These are phyloP conservation scores for Taphrina flavorubra DNA, from an alignment of 1,139 yeast species.

Conservation along the genomic window DNA sequence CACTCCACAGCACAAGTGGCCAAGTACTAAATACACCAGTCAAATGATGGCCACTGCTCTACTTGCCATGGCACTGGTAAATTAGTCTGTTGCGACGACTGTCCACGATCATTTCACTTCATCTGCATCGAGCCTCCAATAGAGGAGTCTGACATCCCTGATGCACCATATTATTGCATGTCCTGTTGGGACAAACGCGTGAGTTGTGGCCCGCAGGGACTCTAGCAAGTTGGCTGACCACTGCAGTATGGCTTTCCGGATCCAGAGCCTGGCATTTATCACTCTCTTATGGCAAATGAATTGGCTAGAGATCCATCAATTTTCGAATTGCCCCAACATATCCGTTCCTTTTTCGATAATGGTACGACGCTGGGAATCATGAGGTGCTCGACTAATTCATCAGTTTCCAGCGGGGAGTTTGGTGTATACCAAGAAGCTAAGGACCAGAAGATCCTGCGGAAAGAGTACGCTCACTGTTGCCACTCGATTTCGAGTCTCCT, in stretches of 20 bases:
- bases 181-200: slow-evolving; percentile 59
- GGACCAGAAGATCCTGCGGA: slow-evolving; percentile 56
- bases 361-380: slow-evolving; percentile 54
- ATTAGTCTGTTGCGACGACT: slow-evolving; percentile 89
- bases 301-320: slow-evolving; percentile 71
- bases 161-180: slow-evolving; percentile 79
- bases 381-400: slow-evolving; percentile 47
- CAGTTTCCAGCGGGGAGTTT: slow-evolving; percentile 62
- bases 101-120: slow-evolving; percentile 91
- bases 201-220: slow-evolving; percentile 11
- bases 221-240: background rate
- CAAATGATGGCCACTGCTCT: slow-evolving; percentile 84
- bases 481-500: no score
- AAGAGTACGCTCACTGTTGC: slow-evolving; percentile 43
- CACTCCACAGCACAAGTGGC: no score
- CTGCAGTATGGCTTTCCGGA: slow-evolving; percentile 28
- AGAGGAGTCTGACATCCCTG: slow-evolving; percentile 75
- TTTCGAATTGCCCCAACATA: slow-evolving; percentile 69
- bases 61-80: slow-evolving; percentile 89
- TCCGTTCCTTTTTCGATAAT: slow-evolving; percentile 76
- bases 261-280: slow-evolving; percentile 57
- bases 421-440: slow-evolving; percentile 77
- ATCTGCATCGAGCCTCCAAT: slow-evolving; percentile 90
- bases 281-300: slow-evolving; percentile 65
- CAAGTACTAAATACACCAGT: slow-evolving; percentile 12